Percentiles rank a stretch among this genome's conserved stretches.
These are phyloP conservation scores for Lasiodiplodia gonubiensis DNA, from an alignment of 2,329 filamentous ascomycete genomes.

Conservation along the genomic window DNA sequence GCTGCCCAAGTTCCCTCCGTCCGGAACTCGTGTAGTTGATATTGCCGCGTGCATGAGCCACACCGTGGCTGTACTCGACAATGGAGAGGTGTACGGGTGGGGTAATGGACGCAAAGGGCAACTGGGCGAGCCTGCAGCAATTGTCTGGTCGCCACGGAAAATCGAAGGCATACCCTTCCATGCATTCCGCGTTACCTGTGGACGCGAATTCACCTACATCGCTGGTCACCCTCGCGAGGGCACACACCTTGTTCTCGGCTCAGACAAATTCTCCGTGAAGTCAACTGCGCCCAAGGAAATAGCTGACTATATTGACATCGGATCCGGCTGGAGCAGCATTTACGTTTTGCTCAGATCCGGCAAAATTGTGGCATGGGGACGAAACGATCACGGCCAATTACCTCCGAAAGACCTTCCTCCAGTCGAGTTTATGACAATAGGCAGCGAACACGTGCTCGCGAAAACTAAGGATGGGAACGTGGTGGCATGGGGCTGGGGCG, in stretches of 20 bases:
- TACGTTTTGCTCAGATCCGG: constrained; percentile 71
- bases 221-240: constrained; percentile 62
- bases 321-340: constrained; percentile 82
- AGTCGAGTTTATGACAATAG: constrained; percentile 71
- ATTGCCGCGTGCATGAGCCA: constrained; percentile 80
- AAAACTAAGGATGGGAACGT: constrained; percentile 70
- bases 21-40: constrained; percentile 60
- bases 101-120: constrained; percentile 87
- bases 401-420: constrained; percentile 66
- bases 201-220: constrained; percentile 83
- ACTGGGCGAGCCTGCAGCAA: constrained; percentile 64
- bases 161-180: constrained; percentile 62
- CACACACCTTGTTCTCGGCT: constrained; percentile 70
- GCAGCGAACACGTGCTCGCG: constrained; percentile 88
- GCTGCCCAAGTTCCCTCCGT: constrained; percentile 69
- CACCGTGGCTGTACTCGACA: constrained; percentile 72
- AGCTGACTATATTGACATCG: constrained; percentile 69
- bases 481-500: constrained; percentile 93
- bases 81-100: constrained; percentile 86
- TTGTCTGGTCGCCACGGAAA: constrained; percentile 32
- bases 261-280: constrained; percentile 73
- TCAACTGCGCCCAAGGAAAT: constrained; percentile 62
- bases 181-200: constrained; percentile 73
- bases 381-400: constrained; percentile 84
- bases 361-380: constrained; percentile 74